A percentile compares a stretch with the other conserved stretches of the same genome.
phyloP scores from a whole-genome alignment of 2,329 filamentous ascomycete genomes.

The Botrytis galanthina region DNA sequence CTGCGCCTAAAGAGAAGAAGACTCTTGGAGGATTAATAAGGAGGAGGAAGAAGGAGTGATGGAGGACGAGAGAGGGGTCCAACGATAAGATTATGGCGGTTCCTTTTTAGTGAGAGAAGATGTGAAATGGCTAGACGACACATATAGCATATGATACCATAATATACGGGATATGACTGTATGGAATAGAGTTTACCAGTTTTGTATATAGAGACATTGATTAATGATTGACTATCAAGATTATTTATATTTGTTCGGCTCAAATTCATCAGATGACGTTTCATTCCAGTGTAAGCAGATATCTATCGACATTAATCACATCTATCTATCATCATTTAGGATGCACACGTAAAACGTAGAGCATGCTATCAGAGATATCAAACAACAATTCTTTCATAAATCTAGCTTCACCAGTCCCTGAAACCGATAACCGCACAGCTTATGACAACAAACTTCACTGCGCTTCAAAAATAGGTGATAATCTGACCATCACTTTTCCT shows the following conservation, averaged over 20 bases:
- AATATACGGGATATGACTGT: not conserved
- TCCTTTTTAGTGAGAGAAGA: not conserved
- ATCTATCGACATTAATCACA: not conserved
- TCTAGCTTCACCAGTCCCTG: not conserved
- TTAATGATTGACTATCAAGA: not conserved
- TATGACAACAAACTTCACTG: not conserved
- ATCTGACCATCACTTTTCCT: too few relatives aligned
- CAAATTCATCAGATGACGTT: not conserved
- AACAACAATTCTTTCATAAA: not conserved
- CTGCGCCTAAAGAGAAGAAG: constrained; percentile 21
- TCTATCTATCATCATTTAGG: not conserved
- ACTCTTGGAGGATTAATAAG: not conserved
- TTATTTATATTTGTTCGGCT: not conserved
- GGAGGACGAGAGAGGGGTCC: not conserved
- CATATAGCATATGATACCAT: not conserved
- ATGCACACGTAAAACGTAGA: not conserved
- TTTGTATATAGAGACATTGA: not conserved
- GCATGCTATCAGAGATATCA: not conserved
- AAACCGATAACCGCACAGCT: not conserved
- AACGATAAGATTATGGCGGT: not conserved
- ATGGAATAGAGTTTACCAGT: not conserved
- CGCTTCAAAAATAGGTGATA: not conserved
- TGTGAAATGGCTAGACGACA: not conserved
- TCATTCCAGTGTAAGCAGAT: not conserved
- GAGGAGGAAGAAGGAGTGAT: not conserved